Base-by-base conservation (phyloP, 148 eudicot species). In the Arbutus unedo region DNA sequence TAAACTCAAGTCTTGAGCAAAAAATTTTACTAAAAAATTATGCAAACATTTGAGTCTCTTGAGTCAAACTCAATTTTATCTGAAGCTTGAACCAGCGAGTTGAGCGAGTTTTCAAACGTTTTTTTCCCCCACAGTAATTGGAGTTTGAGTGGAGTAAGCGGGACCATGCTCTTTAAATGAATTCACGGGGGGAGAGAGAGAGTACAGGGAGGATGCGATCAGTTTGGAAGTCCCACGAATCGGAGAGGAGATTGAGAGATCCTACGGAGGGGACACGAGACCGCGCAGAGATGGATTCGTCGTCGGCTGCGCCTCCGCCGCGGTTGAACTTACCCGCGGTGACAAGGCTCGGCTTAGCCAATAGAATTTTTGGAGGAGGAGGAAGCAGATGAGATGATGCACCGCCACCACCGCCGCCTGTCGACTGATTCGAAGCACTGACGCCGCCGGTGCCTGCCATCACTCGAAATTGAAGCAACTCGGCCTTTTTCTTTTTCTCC, bases 161-260 rank as follows among this genome's bases (percentile, higher is more conserved):
- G 53, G 38, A 31, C 38, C 38, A 31, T 31, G 38, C 38, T 31
- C 38, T 31, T 31, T 31, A 31, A 31, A 31, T 31, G 38, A 31
- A 31, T 31, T 31, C 38, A 50, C 78, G 18, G 79, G 25, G 62
- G 41, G 79, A 43, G 25, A 45, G 76, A 71, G 60, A 25, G 53
- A 79, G 50, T 85, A 91, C 93, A 15, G 93, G 91, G 66, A 91
- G 89, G 78, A 91, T 84, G 21, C 93, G 91, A 76, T 94, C 98
- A 25, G 89, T 78, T 85, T 93, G 93, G 79, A 94, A 93, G 45
- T 94, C 98, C 91, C 93, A 91, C 18, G 97, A 90, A 60, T 94
- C 98, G 7, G 98, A 93, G 66, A 94, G 92, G 60, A 94, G 93
- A 80, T 91, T 94, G 81, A 94, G 97, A 43, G 94, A 94, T 3